phyloP scores from a whole-genome alignment of 108 stramenopile species.

The Cylindrotheca fusiformis region DNA sequence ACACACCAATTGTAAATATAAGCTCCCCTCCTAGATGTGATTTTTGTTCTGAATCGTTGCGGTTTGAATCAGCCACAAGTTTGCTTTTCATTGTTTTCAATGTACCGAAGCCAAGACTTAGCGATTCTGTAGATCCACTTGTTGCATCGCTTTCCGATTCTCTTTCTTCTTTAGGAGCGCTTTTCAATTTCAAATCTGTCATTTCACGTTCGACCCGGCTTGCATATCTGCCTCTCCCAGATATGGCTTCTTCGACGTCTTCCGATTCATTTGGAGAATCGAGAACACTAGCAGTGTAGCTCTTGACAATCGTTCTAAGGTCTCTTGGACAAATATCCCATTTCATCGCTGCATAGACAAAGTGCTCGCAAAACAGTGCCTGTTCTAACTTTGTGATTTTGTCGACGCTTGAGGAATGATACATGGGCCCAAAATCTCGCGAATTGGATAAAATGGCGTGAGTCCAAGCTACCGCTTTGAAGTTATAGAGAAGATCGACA shows the following conservation, averaged over 20 bases:
- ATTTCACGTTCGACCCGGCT: no score
- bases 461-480: slow-evolving; percentile 46
- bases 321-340: slow-evolving; percentile 85
- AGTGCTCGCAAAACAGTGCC: slow-evolving; percentile 71
- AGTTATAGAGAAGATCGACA: slow-evolving; percentile 60
- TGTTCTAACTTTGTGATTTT: slow-evolving; percentile 43
- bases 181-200: background rate
- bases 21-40: slow-evolving; percentile 51
- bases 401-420: slow-evolving; percentile 48
- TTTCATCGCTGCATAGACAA: slow-evolving; percentile 50
- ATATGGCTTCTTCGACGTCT: background rate
- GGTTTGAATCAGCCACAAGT: slow-evolving; percentile 4
- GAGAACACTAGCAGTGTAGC: slow-evolving; percentile 4
- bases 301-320: slow-evolving; percentile 39
- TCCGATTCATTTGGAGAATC: slow-evolving; percentile 4
- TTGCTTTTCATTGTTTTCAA: slow-evolving; percentile 17
- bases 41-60: slow-evolving; percentile 4
- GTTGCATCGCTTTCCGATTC: background rate
- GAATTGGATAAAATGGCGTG: slow-evolving; percentile 55
- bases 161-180: background rate
- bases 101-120: slow-evolving; percentile 45
- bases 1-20: slow-evolving; percentile 63
- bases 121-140: background rate
- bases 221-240: no score
- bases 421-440: slow-evolving; percentile 74